Evolutionary conservation across 208 protist genomes (phyloP).

Genomic region (Acanthamoeba sp.): DNA sequence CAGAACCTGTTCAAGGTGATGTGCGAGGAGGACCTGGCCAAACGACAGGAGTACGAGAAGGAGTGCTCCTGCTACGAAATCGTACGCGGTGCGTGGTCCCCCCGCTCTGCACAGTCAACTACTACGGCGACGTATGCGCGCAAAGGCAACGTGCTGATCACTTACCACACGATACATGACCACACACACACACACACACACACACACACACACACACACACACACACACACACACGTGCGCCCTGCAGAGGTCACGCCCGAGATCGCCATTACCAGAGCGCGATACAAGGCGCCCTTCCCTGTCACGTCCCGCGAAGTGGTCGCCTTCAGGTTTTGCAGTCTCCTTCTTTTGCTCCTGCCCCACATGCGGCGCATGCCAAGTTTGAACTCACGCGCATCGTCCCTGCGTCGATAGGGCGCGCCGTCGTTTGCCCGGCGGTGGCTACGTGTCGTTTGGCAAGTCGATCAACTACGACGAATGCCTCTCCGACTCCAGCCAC

Average conservation of each 20-base stretch:
- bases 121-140: no score
- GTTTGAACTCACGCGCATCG: no score
- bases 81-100: neutral
- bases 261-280: neutral
- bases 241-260: neutral
- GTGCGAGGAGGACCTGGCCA: slow-evolving; percentile 36
- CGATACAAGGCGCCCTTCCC: slow-evolving; percentile 35
- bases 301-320: neutral
- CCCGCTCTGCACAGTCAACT: neutral
- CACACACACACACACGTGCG: neutral
- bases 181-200: no score
- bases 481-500: slow-evolving; percentile 21
- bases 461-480: slow-evolving; percentile 29
- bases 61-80: slow-evolving; percentile 31
- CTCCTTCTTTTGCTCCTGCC: neutral
- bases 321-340: neutral
- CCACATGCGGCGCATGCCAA: no score
- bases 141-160: no score
- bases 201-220: no score
- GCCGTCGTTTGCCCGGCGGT: slow-evolving; percentile 4
- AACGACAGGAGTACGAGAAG: slow-evolving; percentile 34
- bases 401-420: neutral
- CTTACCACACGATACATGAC: neutral
- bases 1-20: slow-evolving; percentile 33
- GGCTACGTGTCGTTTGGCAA: slow-evolving; percentile 37